phyloP scores from a whole-genome alignment of 768 basidiomycete species.

The Clitopilus hobsonii region DNA sequence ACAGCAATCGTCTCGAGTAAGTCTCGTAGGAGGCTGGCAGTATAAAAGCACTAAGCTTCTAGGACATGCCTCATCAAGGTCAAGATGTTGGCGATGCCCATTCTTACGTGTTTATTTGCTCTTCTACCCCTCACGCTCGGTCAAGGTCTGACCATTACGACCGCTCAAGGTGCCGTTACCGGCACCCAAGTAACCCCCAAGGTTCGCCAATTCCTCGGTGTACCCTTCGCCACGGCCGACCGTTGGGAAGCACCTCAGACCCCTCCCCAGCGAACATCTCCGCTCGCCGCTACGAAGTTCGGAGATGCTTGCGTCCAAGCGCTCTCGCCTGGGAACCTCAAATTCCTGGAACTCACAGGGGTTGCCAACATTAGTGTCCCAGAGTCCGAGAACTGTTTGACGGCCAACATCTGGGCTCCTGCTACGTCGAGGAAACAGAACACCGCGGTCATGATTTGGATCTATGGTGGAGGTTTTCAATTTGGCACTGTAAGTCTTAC shows the following conservation, averaged over 20 bases:
- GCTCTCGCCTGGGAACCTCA: constrained; percentile 13
- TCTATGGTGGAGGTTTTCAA: constrained; percentile 34
- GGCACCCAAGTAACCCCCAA: constrained; percentile 20
- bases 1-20: too few relatives aligned
- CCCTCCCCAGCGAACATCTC: constrained; percentile 15
- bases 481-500: constrained; percentile 27
- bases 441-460: constrained; percentile 32
- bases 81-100: neutral
- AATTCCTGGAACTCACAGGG: constrained; percentile 21
- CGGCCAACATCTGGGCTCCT: constrained; percentile 35
- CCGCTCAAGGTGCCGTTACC: constrained; percentile 25
- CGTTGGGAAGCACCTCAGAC: constrained; percentile 27
- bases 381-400: constrained; percentile 31
- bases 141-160: constrained; percentile 19
- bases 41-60: neutral
- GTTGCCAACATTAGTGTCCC: constrained; percentile 18
- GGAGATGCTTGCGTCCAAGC: constrained; percentile 27
- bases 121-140: neutral
- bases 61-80: neutral
- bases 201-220: constrained; percentile 32
- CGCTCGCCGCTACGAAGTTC: constrained; percentile 24
- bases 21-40: too few relatives aligned
- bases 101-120: neutral
- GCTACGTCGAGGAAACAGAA: constrained; percentile 23
- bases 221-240: constrained; percentile 27